Base-by-base conservation (phyloP, 306 rosid species). In the Vigna radiata region DNA sequence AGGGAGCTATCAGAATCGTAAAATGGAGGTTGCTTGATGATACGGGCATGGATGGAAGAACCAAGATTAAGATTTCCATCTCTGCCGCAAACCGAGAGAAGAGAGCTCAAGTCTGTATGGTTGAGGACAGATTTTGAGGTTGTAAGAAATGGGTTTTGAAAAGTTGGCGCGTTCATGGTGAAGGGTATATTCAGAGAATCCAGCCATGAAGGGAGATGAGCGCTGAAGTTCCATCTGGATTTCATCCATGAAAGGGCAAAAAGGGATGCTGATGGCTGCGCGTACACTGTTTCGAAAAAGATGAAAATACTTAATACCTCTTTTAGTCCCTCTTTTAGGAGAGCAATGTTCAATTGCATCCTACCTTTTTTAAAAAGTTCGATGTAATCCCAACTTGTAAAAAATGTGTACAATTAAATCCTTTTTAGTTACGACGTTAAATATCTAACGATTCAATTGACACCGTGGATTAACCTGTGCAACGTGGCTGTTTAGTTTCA, bases 31-130 rank as follows among this genome's bases (percentile, higher is more conserved):
- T 75, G 77, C 68, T 94, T 94, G 77, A 90, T 73, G 77, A 94
- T 31, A 5, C 77, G 80, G 70, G 94, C 97, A 80, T 94, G 98
- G 76, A 94, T 81, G 66, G 97, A 90, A 88, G 90, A 89, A 70
- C 96, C 94, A 76, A 89, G 81, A 55, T 44, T 82, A 47, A 85
- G 86, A 76, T 77, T 49, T 27, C 89, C 68, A 62, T 85, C 71
- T 82, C 81, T 88, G 52, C 90, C 97, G 58, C 94, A 91, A 29
- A 69, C 27, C 4, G 93, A 83, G 44, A 91, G 88, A 59, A 90
- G 75, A 12, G 70, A 85, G 72, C 83, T 87, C 59, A 84, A 29
- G 50, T 89, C 84, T 59, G 73, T 76, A 72, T 86, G 84, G 85
- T 85, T 81, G 83, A 88, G 88, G 80, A 86, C 65, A 64, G 77